Conservation (phyloP, 2,329 filamentous ascomycete genomes). For the Nectriaceae sp. region DNA sequence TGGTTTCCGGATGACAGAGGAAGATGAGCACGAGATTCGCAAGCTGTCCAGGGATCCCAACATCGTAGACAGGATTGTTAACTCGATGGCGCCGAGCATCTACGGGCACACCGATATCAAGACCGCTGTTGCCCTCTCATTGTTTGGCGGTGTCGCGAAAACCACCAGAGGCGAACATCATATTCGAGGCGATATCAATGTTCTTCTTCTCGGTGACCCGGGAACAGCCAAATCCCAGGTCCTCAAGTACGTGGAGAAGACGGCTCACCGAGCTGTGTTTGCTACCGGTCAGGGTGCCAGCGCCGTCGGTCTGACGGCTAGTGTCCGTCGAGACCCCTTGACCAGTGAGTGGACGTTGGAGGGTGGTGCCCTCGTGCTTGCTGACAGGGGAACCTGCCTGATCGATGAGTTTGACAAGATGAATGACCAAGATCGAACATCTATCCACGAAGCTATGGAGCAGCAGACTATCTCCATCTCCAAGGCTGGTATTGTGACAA, state of each 20-base stretch:
- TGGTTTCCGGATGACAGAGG: constrained; percentile 91
- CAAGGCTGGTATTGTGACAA: constrained; percentile 97
- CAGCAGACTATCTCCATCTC: constrained; percentile 99
- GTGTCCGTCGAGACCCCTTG: constrained; percentile 90
- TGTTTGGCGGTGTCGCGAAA: constrained; percentile 95
- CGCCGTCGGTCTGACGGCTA: constrained; percentile 95
- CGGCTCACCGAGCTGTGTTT: constrained; percentile 93
- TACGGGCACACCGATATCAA: constrained; percentile 98
- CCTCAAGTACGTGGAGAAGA: constrained; percentile 97
- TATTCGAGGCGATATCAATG: constrained; percentile 97
- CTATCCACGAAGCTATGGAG: constrained; percentile 99
- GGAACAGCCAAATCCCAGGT: constrained; percentile 98
- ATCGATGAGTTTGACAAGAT: constrained; percentile 99
- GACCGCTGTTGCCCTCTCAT: constrained; percentile 88
- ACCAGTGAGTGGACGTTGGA: constrained; percentile 98
- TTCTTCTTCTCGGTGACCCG: constrained; percentile 91
- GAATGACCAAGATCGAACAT: constrained; percentile 98
- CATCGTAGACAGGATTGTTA: constrained; percentile 89
- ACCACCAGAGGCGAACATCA: constrained; percentile 84
- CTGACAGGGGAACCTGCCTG: constrained; percentile 90
- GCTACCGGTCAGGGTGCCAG: constrained; percentile 96
- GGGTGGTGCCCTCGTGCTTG: constrained; percentile 91
- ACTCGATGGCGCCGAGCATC: constrained; percentile 94
- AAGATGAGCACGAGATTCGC: constrained; percentile 90
- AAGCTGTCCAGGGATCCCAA: constrained; percentile 84